Percentiles rank a stretch among this genome's conserved stretches.
Evolutionary conservation across 2,329 filamentous ascomycete species (phyloP).

Genomic region (Fusarium ramigenum): DNA sequence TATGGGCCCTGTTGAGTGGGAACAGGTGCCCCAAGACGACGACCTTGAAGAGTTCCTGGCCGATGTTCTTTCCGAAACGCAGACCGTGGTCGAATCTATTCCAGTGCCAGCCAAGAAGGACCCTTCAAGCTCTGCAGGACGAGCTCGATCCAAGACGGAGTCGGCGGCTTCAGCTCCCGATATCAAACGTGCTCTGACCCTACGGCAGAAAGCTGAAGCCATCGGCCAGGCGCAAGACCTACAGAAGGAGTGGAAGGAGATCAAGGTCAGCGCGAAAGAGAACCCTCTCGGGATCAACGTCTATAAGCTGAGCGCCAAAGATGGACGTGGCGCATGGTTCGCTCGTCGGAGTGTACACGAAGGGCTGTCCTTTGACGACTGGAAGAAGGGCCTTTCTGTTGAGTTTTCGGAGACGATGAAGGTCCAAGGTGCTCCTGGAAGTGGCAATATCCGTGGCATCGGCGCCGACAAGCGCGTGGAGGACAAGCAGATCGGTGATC

Average conservation of each 20-base stretch:
- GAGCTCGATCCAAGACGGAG: constrained; percentile 65
- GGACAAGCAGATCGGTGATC: constrained; percentile 63
- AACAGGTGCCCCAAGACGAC: constrained; percentile 55
- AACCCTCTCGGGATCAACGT: constrained; percentile 81
- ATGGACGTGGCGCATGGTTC: constrained; percentile 91
- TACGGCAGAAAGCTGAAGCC: constrained; percentile 55
- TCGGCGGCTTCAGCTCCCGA: constrained; percentile 62
- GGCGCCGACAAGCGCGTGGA: constrained; percentile 82
- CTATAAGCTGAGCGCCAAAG: constrained; percentile 81
- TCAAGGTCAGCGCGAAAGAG: constrained; percentile 75
- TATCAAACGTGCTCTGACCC: constrained; percentile 57
- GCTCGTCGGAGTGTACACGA: constrained; percentile 84
- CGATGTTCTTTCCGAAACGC: constrained; percentile 71
- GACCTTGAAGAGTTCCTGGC: constrained; percentile 63
- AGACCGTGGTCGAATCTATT: constrained; percentile 80
- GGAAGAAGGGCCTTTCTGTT: constrained; percentile 77
- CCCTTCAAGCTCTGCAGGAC: constrained; percentile 56
- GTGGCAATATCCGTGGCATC: constrained; percentile 83
- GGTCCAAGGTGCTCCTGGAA: constrained; percentile 73
- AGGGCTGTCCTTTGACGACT: constrained; percentile 78
- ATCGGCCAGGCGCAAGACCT: constrained; percentile 63
- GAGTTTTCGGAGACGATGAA: constrained; percentile 85
- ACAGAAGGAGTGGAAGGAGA: constrained; percentile 87
- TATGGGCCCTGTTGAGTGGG: constrained; percentile 66
- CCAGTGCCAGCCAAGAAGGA: constrained; percentile 56